A percentile compares a stretch with the other conserved stretches of the same genome.
Conservation (phyloP, 192 early-diverging fungal species). For the Entomortierella beljakovae region DNA sequence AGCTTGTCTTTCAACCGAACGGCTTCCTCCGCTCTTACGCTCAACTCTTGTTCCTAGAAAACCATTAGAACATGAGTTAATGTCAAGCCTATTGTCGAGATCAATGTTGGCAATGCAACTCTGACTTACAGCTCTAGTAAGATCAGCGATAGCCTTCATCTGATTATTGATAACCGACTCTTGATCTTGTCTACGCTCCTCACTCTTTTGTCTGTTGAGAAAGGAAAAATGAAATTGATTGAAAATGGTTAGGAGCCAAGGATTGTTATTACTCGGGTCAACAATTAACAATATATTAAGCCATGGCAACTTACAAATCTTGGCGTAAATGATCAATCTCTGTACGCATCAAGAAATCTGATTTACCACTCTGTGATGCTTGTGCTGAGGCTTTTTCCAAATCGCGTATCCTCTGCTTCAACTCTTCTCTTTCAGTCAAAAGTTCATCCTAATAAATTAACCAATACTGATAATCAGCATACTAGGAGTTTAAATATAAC, state of each 20-base stretch:
- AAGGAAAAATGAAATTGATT: neutral
- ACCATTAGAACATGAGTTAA: too few relatives aligned
- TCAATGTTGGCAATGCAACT: too few relatives aligned
- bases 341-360: conserved; percentile 85
- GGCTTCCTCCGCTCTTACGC: conserved; percentile 79
- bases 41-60: conserved; percentile 59
- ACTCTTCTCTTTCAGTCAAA: conserved; percentile 76
- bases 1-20: conserved; percentile 86
- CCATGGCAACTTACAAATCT: conserved; percentile 72
- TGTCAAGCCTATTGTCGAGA: neutral
- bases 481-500: neutral
- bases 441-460: conserved; percentile 71
- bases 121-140: conserved; percentile 69
- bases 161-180: conserved; percentile 74
- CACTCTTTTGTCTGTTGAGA: conserved; percentile 76
- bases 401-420: conserved; percentile 79
- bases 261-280: too few relatives aligned
- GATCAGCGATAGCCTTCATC: conserved; percentile 68
- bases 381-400: conserved; percentile 80
- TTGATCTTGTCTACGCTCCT: conserved; percentile 75
- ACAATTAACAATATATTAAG: neutral
- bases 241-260: too few relatives aligned
- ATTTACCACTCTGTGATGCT: conserved; percentile 79
- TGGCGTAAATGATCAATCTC: conserved; percentile 90
- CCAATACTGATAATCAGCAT: neutral